These are phyloP conservation scores for Canavalia gladiata DNA, from an alignment of 306 rosid genomes.

Conservation along the genomic window DNA sequence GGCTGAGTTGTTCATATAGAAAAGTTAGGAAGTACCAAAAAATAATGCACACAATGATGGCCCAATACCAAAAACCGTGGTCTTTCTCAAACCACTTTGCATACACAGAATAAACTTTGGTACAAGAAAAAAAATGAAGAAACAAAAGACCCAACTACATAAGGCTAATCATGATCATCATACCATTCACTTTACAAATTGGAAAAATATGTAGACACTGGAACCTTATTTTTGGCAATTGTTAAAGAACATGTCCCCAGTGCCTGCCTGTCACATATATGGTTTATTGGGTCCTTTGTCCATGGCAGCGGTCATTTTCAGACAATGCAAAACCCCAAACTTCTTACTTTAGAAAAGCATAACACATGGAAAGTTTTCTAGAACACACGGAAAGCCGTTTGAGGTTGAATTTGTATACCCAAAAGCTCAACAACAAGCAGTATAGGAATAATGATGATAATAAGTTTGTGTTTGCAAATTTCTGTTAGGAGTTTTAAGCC, in stretches of 20 bases:
- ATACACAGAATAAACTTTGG: slow-evolving; percentile 17
- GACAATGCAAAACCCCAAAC: slow-evolving; percentile 43
- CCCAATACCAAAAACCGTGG: slow-evolving; percentile 31
- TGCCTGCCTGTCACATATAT: slow-evolving; percentile 41
- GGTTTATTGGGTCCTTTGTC: slow-evolving; percentile 43
- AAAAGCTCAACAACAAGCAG: slow-evolving; percentile 54
- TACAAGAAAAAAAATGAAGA: slow-evolving; percentile 2
- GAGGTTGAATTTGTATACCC: slow-evolving; percentile 46
- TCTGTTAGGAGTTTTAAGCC: slow-evolving; percentile 28
- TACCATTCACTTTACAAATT: slow-evolving; percentile 47
- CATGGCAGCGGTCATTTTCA: slow-evolving; percentile 43
- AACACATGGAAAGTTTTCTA: slow-evolving; percentile 36
- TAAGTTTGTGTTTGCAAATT: slow-evolving; percentile 36
- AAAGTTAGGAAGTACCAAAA: slow-evolving; percentile 39
- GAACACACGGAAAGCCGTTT: slow-evolving; percentile 48
- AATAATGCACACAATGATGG: slow-evolving; percentile 56
- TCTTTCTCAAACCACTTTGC: slow-evolving; percentile 46
- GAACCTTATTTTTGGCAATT: slow-evolving; percentile 24
- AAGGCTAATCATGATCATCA: slow-evolving; percentile 47
- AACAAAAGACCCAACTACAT: slow-evolving; percentile 23
- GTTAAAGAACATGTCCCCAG: slow-evolving; percentile 37
- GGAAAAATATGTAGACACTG: slow-evolving; percentile 24
- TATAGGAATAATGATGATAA: slow-evolving; percentile 16
- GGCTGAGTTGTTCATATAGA: slow-evolving; percentile 49
- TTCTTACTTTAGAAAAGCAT: slow-evolving; percentile 48